phyloP scores from a whole-genome alignment of 2,329 filamentous ascomycete genomes.

The Aschersonia sp. region DNA sequence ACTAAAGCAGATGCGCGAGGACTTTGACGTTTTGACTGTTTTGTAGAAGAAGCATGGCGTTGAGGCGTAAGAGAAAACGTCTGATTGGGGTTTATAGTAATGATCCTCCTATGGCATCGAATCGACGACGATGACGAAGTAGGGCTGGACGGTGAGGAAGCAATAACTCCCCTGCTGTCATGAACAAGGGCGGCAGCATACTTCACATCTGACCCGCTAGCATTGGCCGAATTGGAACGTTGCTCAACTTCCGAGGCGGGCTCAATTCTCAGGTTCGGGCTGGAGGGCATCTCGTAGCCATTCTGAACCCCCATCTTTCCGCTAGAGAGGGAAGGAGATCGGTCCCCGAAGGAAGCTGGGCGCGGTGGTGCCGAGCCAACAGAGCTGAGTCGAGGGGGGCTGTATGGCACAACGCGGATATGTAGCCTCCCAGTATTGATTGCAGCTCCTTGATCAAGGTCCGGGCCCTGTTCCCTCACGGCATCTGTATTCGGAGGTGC shows the following conservation, averaged over 20 bases:
- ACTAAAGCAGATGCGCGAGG: constrained; percentile 29
- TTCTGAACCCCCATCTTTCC: not conserved
- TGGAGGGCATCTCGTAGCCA: constrained; percentile 1
- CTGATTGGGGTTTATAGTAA: constrained; percentile 40
- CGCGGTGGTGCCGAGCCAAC: constrained; percentile 13
- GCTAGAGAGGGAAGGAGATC: not conserved
- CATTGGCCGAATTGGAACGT: not conserved
- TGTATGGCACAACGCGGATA: constrained; percentile 24
- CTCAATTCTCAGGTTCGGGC: not conserved
- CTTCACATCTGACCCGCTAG: not conserved
- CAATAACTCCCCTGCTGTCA: not conserved
- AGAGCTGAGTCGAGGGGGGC: constrained; percentile 19
- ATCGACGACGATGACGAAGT: constrained; percentile 7
- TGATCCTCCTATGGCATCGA: constrained; percentile 19
- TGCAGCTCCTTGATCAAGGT: not conserved
- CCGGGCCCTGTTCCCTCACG: not conserved
- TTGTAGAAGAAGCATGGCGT: constrained; percentile 12
- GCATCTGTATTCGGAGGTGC: not conserved
- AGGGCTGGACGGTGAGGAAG: not conserved
- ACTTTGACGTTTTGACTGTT: constrained; percentile 22
- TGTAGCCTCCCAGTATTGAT: constrained; percentile 12
- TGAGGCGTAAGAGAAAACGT: constrained; percentile 38
- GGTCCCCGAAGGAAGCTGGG: constrained; percentile 11
- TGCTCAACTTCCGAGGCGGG: not conserved
- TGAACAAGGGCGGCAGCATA: not conserved